A percentile compares a stretch with the other conserved stretches of the same genome.
Evolutionary conservation across 768 basidiomycete genomes (phyloP).

Genomic region (Chalciporus piperatus): DNA sequence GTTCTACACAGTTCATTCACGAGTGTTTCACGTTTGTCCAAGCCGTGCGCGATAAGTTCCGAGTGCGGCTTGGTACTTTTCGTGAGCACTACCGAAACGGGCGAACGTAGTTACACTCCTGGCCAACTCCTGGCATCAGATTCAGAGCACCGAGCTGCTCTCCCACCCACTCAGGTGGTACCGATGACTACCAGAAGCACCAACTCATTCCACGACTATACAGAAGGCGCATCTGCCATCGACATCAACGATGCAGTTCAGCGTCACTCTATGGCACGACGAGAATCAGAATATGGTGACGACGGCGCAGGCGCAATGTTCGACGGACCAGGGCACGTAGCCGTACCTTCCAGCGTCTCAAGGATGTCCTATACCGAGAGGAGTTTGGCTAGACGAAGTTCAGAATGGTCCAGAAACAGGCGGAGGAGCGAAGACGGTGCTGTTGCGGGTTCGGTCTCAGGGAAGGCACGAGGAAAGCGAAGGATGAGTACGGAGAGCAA

Average conservation of each 20-base stretch:
- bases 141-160: neutral
- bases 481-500: constrained; percentile 44
- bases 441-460: constrained; percentile 24
- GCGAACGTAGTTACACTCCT: neutral
- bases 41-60: neutral
- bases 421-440: constrained; percentile 48
- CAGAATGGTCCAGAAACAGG: constrained; percentile 47
- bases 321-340: constrained; percentile 62
- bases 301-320: constrained; percentile 69
- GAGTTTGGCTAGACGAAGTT: constrained; percentile 47
- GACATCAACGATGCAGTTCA: constrained; percentile 67
- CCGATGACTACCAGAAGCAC: constrained; percentile 19
- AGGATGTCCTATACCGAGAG: constrained; percentile 67
- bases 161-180: neutral
- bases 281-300: constrained; percentile 66
- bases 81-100: constrained; percentile 15
- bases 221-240: constrained; percentile 77
- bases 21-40: neutral
- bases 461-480: constrained; percentile 33
- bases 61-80: no score
- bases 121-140: no score
- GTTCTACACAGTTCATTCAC: neutral
- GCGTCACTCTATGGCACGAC: constrained; percentile 50
- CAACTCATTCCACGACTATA: constrained; percentile 57
- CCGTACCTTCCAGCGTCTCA: constrained; percentile 76